A percentile compares a stretch with the other conserved stretches of the same genome.
Conservation (phyloP, 257 asterid genomes). For the Gardenia jasminoides region DNA sequence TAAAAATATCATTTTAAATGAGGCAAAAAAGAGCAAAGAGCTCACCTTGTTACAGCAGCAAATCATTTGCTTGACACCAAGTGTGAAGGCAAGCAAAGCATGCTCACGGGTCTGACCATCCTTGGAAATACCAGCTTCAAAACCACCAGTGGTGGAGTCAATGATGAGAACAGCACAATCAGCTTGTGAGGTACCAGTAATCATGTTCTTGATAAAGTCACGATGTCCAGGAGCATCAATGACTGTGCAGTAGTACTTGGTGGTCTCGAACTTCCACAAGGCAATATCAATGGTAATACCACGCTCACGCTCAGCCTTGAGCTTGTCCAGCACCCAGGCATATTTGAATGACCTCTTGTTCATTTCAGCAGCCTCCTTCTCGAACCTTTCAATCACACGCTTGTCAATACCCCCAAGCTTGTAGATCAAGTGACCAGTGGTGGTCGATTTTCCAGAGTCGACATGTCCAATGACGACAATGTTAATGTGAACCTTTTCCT, state of each 20-base stretch:
- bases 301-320: slow-evolving; percentile 89
- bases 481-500: slow-evolving; percentile 44
- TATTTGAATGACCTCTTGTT: slow-evolving; percentile 87
- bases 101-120: slow-evolving; percentile 93
- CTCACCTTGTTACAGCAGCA: slow-evolving; percentile 81
- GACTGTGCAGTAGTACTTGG: slow-evolving; percentile 85
- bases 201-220: slow-evolving; percentile 85
- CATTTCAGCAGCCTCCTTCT: slow-evolving; percentile 91
- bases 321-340: slow-evolving; percentile 91
- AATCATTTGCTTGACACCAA: slow-evolving; percentile 80
- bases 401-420: slow-evolving; percentile 87
- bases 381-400: slow-evolving; percentile 86
- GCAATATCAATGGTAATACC: slow-evolving; percentile 88
- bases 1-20: no score
- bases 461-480: slow-evolving; percentile 57
- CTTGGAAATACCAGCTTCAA: slow-evolving; percentile 86
- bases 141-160: slow-evolving; percentile 89
- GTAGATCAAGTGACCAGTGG: slow-evolving; percentile 62
- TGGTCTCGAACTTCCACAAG: slow-evolving; percentile 87
- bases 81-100: slow-evolving; percentile 77
- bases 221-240: slow-evolving; percentile 93
- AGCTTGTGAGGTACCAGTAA: slow-evolving; percentile 87
- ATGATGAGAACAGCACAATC: slow-evolving; percentile 82
- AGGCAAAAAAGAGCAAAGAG: no score
- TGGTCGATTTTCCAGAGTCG: slow-evolving; percentile 50